These are phyloP conservation scores for Echinosophora koreensis DNA, from an alignment of 306 rosid genomes.

Conservation along the genomic window DNA sequence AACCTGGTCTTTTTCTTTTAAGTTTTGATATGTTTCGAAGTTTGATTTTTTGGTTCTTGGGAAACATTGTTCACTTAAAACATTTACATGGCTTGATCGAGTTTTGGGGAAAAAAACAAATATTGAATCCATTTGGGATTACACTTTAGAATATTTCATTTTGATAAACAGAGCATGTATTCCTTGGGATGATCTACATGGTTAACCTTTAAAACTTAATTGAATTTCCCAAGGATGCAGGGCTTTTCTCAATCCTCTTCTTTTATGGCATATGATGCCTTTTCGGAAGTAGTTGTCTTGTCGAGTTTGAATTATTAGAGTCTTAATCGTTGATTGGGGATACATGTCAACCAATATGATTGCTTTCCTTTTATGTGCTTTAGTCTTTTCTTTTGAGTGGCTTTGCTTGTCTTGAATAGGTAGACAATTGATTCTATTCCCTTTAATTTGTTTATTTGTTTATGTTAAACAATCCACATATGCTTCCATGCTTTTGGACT, in stretches of 20 bases:
- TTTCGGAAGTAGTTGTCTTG: slow-evolving; percentile 43
- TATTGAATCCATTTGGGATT: too few relatives aligned
- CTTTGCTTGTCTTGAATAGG: slow-evolving; percentile 42
- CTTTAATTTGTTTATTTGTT: slow-evolving; percentile 24
- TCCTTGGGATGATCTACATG: slow-evolving; percentile 16
- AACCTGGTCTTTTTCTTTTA: not conserved
- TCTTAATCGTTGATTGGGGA: slow-evolving; percentile 45
- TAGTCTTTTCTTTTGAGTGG: slow-evolving; percentile 36
- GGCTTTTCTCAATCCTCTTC: slow-evolving; percentile 1
- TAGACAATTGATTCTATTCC: slow-evolving; percentile 32
- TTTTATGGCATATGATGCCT: slow-evolving; percentile 33
- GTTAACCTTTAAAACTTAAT: not conserved
- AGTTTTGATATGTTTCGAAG: slow-evolving; percentile 6
- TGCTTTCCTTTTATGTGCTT: slow-evolving; percentile 40
- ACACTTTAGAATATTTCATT: not conserved
- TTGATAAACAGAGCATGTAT: not conserved
- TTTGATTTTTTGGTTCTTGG: slow-evolving; percentile 7
- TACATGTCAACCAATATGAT: slow-evolving; percentile 40
- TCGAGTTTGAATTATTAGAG: slow-evolving; percentile 40
- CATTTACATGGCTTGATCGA: slow-evolving; percentile 39
- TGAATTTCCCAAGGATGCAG: not conserved
- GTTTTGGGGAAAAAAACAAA: slow-evolving; percentile 14
- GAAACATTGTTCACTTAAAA: not conserved
- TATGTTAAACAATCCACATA: slow-evolving; percentile 42
- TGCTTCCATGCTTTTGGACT: slow-evolving; percentile 39